Evolutionary conservation across 202 grass and related monocot genomes (phyloP).

Genomic region (Eragrostis tef): DNA sequence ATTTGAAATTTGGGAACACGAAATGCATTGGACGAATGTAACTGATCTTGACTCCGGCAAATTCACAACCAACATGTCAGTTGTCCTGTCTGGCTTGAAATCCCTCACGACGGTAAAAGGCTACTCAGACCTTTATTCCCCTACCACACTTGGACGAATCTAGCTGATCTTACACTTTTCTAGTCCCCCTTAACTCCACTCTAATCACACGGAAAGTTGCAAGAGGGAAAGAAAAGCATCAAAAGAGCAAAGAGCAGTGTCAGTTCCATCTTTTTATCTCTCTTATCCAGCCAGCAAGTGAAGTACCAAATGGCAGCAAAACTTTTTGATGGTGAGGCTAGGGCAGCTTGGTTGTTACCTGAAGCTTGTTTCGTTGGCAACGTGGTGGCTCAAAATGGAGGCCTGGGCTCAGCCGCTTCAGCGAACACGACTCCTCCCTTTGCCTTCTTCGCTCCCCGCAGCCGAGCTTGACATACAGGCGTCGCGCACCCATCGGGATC

Average conservation of each 20-base stretch:
- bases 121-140: slow-evolving; percentile 31
- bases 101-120: not conserved
- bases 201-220: slow-evolving; percentile 36
- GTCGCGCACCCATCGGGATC: no score
- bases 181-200: not conserved
- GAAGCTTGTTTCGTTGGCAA: not conserved
- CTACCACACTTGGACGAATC: slow-evolving; percentile 19
- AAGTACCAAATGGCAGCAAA: not conserved
- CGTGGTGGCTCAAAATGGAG: no score
- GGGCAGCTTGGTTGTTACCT: slow-evolving; percentile 9
- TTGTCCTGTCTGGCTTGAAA: slow-evolving; percentile 4
- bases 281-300: not conserved
- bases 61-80: not conserved
- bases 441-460: no score
- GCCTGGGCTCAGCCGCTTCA: no score
- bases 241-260: not conserved
- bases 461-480: no score
- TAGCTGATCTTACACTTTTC: not conserved
- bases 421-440: no score
- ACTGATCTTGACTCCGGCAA: slow-evolving; percentile 15
- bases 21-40: not conserved
- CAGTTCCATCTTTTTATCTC: slow-evolving; percentile 9
- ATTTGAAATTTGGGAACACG: not conserved
- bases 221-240: not conserved
- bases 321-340: not conserved